Evolutionary conservation across 2,329 filamentous ascomycete species (phyloP).

Genomic region (Cladophialophora psammophila): DNA sequence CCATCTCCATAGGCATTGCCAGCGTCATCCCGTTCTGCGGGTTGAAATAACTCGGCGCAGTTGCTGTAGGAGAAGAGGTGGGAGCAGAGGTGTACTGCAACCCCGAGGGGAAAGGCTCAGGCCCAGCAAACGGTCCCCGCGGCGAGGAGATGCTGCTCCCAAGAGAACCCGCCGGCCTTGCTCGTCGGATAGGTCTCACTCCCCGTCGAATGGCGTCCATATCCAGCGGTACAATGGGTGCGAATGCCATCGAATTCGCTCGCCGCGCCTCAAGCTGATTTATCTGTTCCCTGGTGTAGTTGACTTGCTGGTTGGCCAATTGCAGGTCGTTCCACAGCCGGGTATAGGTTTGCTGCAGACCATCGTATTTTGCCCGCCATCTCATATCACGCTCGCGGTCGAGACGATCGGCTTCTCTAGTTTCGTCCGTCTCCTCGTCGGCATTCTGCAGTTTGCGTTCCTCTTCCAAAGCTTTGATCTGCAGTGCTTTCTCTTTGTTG

Average conservation of each 20-base stretch:
- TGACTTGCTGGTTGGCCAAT: conserved; percentile 37
- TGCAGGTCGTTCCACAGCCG: conserved; percentile 41
- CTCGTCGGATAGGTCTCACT: conserved; percentile 50
- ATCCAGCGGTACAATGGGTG: conserved; percentile 50
- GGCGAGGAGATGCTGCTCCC: conserved; percentile 57
- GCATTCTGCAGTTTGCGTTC: conserved; percentile 59
- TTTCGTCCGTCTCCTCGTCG: conserved; percentile 58
- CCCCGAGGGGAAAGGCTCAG: conserved; percentile 50
- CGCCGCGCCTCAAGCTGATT: conserved; percentile 49
- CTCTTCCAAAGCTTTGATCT: conserved; percentile 68
- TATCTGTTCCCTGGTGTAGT: conserved; percentile 37
- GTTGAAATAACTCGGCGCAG: conserved; percentile 65
- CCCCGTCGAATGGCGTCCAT: conserved; percentile 50
- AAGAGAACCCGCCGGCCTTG: conserved; percentile 55
- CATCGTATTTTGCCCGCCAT: conserved; percentile 55
- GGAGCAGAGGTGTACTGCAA: conserved; percentile 56
- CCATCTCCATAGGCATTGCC: conserved; percentile 51
- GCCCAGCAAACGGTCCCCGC: conserved; percentile 48
- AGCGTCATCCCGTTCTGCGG: conserved; percentile 69
- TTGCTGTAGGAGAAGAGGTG: conserved; percentile 59
- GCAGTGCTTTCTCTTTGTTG: conserved; percentile 65
- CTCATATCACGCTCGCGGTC: conserved; percentile 57
- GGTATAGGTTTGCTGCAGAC: conserved; percentile 53
- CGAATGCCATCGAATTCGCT: conserved; percentile 51
- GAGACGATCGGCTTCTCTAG: conserved; percentile 58